phyloP scores from a whole-genome alignment of 2,329 filamentous ascomycete genomes.

The Clarireedia sp. region DNA sequence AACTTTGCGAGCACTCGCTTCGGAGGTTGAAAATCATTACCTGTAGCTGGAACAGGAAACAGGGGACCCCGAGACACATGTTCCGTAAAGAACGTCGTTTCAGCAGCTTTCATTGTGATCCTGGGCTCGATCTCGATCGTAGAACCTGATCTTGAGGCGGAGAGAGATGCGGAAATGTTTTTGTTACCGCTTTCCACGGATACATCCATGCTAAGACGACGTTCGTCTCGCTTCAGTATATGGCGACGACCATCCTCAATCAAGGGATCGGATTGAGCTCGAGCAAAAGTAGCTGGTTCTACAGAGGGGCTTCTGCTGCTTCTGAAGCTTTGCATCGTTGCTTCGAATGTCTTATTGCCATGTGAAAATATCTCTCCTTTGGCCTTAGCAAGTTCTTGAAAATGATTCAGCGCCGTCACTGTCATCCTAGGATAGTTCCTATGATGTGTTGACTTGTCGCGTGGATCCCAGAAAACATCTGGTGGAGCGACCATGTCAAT shows the following conservation, averaged over 20 bases:
- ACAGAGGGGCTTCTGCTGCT: slow-evolving; percentile 21
- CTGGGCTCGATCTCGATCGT: too few species aligned
- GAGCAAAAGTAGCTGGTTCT: slow-evolving; percentile 16
- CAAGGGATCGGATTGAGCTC: slow-evolving; percentile 23
- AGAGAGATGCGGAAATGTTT: slow-evolving; percentile 9
- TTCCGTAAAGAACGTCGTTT: neutral
- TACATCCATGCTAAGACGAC: slow-evolving; percentile 16
- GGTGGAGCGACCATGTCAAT: slow-evolving; percentile 51
- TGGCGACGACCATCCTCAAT: slow-evolving; percentile 20
- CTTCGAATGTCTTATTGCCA: slow-evolving; percentile 39
- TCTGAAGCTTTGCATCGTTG: slow-evolving; percentile 24
- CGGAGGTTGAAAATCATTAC: slow-evolving; percentile 25
- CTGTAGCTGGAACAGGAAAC: slow-evolving; percentile 9
- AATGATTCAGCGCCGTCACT: slow-evolving; percentile 48
- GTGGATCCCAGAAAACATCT: slow-evolving; percentile 47
- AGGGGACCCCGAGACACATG: neutral
- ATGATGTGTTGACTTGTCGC: slow-evolving; percentile 49
- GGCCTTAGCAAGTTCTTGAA: slow-evolving; percentile 42
- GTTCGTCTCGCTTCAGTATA: slow-evolving; percentile 26
- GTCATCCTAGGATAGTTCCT: slow-evolving; percentile 58
- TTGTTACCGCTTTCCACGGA: slow-evolving; percentile 8
- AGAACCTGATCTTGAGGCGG: slow-evolving; percentile 2
- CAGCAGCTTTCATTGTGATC: neutral
- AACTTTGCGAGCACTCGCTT: slow-evolving; percentile 55
- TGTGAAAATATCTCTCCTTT: slow-evolving; percentile 47